Base-by-base conservation (phyloP, 352 stramenopile species). In the Phytopythium boreale region DNA sequence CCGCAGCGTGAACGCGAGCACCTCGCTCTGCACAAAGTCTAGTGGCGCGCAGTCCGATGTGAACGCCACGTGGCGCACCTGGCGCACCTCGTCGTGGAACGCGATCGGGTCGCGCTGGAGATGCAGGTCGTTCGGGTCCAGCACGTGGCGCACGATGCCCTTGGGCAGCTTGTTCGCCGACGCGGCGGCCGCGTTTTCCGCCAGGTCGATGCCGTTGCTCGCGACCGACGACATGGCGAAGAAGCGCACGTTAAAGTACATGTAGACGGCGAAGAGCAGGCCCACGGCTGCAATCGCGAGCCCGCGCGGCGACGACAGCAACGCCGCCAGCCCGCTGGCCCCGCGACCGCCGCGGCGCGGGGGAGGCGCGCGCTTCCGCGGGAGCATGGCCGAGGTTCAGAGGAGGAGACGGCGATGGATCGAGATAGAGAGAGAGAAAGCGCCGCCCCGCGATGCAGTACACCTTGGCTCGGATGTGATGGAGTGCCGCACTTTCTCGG, bases 201-300 rank as follows among this genome's bases (percentile, higher is more conserved):
- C 52, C 17, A 53, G 22, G 62, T 56, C 56, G 63, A 66, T 75
- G 51, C 63, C 69, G 56, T 74, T 77, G n/a, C 68, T 72, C 50
- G 62, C 61, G 15, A 36, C 47, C 12, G 69, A 66, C 5, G 74
- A 79, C 27, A 73, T 66, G 37, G 72, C 63, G 69, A 92, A 79
- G 68, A 92, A 88, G 60, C 72, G 76, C 34, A 87, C 61, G 62
- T 92, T 92, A 56, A 87, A 74, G 63, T 86, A 92, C 61, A 86
- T 69, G 62, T 78, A 77, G 26, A 89, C 53, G 29, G 69, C 24
- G 63, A 90, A 88, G 55, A 89, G 59, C 36, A 79, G 36, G 0
- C 62, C 72, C 37, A 90, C 59, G 10, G 62, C 69, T 14, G 51
- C 36, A 24, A 84, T 5, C 36, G 36, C 55, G 5, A 60, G 55